Base-by-base conservation (phyloP, 106 monocot species). In the Dendrobium huoshanense region DNA sequence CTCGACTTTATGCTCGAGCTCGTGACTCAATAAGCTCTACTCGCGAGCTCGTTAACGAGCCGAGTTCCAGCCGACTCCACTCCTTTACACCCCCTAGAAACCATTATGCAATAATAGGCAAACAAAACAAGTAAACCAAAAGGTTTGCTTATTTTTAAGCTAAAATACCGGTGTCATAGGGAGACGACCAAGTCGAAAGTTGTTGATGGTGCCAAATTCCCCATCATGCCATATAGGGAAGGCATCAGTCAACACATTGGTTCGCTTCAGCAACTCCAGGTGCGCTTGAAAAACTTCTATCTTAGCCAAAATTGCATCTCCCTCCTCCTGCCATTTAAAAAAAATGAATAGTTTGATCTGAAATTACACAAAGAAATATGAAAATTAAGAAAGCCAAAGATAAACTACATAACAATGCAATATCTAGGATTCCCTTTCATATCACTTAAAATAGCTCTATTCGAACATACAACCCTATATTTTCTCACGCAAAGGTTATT, bases 201-300 rank as follows among this genome's bases (percentile, higher is more conserved):
- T 99, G 82, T 93, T 99, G 45, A 95, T 99, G 11, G 93, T 99
- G 75, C 99, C 95, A 84, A 99, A 95, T 72, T 95, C 99, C 77
- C 95, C 95, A 82, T 95, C 99, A 91, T 91, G 91, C 72, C 82
- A 91, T 80, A 99, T 99, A 79, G 81, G 84, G 78, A 99, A 99
- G 0, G 93, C 99, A 87, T 99, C 91, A 85, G 88, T 93, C 51
- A 99, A 80, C 65, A 99, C 99, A 88, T 99, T 99, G 55, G 91
- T 95, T 25, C 90, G 82, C 86, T 95, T 95, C 77, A 99, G 84
- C 54, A 91, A 73, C 79, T 99, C 98, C 42, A 99, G 72, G 85
- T 99, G 98, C 73, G 93, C 89, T 82, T 99, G 95, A 2, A 91
- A 95, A 72, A 93, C 99, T 87, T 99, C 99, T 83, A 91, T 91